Evolutionary conservation across 192 early-diverging fungal species (phyloP), one percentile per base, ranked within the genome.

Genomic region (Lobosporangium transversale): DNA sequence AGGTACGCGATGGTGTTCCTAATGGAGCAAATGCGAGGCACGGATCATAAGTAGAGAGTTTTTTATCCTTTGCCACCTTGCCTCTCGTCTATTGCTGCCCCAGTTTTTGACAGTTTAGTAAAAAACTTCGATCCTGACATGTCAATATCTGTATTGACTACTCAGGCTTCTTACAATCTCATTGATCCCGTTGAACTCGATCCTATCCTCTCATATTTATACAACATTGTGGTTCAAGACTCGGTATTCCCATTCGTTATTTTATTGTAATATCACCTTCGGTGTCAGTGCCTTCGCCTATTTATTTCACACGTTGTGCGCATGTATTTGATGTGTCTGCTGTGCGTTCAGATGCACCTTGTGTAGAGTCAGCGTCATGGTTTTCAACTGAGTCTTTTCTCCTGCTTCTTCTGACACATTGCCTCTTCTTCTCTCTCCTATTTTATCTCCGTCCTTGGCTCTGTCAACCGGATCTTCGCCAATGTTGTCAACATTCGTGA

Each of bases 251-350:
- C n/a, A n/a, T n/a, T n/a, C n/a, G 45, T 42, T 37, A 36, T 59
- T 29, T 36, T 40, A 20, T 17, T 40, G 53, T 21, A 45, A 27
- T 54, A n/a, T n/a, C n/a, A n/a, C n/a, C n/a, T n/a, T n/a, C n/a
- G n/a, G n/a, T n/a, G n/a, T n/a, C n/a, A n/a, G n/a, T n/a, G n/a
- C n/a, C n/a, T n/a, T n/a, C n/a, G n/a, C n/a, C n/a, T n/a, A n/a
- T n/a, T n/a, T n/a, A n/a, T n/a, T n/a, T 21, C 58, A 32, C 59
- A 51, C 68, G 45, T 44, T 15, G 18, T n/a, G 26, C 53, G 68
- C 53, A 59, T 62, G 52, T 44, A 47, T 70, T 27, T 54, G 35
- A 61, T 62, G 68, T 35, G 20, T 53, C 52, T 61, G 53, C 40
- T 47, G 56, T 44, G 49, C 27, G n/a, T 60, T 49, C 31, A 35